phyloP scores from a whole-genome alignment of 176 grass and related monocot genomes.

The Oryza meyeriana region DNA sequence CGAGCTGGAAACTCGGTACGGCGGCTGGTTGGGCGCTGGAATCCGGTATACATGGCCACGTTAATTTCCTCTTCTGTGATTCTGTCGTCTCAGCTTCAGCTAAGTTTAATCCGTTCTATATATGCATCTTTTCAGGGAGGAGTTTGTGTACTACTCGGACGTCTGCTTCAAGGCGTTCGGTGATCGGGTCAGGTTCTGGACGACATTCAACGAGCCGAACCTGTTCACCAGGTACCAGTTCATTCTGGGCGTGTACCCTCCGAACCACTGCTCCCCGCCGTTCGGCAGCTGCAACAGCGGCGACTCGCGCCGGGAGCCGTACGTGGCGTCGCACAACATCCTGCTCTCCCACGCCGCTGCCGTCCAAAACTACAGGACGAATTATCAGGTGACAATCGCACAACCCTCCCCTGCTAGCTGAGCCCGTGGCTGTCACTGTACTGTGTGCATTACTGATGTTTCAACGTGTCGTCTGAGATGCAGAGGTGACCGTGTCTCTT shows the following conservation, averaged over 20 bases:
- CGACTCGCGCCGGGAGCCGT: conserved; percentile 50
- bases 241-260: conserved; percentile 35
- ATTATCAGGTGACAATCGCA: conserved; percentile 47
- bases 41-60: conserved; percentile 30
- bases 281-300: conserved; percentile 49
- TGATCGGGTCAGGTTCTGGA: conserved; percentile 61
- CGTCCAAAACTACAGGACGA: conserved; percentile 45
- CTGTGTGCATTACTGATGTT: background rate
- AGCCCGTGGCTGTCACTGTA: background rate
- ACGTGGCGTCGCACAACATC: conserved; percentile 51
- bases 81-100: background rate
- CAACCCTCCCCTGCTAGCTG: background rate
- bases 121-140: conserved; percentile 36
- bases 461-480: background rate
- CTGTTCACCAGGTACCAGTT: conserved; percentile 31
- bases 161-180: conserved; percentile 75
- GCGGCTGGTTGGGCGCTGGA: conserved; percentile 44
- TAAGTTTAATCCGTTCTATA: background rate
- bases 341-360: conserved; percentile 59
- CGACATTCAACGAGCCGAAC: conserved; percentile 82
- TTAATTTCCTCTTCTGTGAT: background rate
- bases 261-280: conserved; percentile 46
- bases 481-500: background rate
- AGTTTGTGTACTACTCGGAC: conserved; percentile 52
- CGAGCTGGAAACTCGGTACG: conserved; percentile 46